Evolutionary conservation across 2,329 filamentous ascomycete species (phyloP).

Genomic region (Ceratocystis variospora): DNA sequence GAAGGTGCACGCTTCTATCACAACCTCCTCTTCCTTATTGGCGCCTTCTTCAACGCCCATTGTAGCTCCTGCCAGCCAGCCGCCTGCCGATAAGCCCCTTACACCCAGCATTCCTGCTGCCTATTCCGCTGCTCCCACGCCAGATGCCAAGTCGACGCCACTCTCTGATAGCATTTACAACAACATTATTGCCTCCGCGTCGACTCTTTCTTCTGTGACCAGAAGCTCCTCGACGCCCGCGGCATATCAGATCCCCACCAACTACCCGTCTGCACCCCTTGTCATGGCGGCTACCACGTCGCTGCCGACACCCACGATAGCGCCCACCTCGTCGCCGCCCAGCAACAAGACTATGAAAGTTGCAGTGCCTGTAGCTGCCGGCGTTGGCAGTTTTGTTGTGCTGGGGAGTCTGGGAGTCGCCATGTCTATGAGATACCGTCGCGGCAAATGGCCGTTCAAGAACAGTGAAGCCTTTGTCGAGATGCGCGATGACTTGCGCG

Average conservation of each 20-base stretch:
- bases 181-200: conserved; percentile 13
- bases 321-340: not conserved
- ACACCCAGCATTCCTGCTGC: not conserved
- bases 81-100: not conserved
- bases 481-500: conserved; percentile 13
- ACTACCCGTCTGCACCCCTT: not conserved
- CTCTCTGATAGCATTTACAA: conserved; percentile 13
- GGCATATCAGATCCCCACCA: not conserved
- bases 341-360: conserved; percentile 11
- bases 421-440: conserved; percentile 19
- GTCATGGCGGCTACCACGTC: not conserved
- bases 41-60: not conserved
- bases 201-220: conserved; percentile 8
- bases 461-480: conserved; percentile 11
- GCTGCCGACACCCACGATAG: conserved; percentile 4
- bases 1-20: not conserved
- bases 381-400: conserved; percentile 17
- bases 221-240: not conserved
- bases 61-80: not conserved
- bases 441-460: conserved; percentile 20
- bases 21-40: not conserved
- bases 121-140: not conserved
- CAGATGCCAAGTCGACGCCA: not conserved
- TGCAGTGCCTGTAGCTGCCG: conserved; percentile 17
- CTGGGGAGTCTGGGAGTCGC: conserved; percentile 17